Evolutionary conservation across 345 rosid genomes (phyloP), one percentile per base, ranked within the genome.

Genomic region (Populus euphratica): DNA sequence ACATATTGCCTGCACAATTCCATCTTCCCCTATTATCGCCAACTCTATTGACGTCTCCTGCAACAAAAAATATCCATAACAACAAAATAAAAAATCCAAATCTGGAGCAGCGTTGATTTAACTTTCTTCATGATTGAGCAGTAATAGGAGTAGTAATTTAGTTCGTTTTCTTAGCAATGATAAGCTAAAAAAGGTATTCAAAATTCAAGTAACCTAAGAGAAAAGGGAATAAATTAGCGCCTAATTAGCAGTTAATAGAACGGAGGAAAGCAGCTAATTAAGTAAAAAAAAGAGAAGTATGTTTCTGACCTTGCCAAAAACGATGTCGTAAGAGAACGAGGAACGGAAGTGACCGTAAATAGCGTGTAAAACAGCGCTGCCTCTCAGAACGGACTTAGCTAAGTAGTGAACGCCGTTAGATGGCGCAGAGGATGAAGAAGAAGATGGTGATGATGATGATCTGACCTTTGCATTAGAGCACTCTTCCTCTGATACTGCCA

Each of bases 401-500:
- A 96, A 89, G 83, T 90, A 93, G 82, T 90, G 92, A 72, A 70
- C 82, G 41, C 86, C 84, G 62, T 50, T 69, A 61, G 79, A n/a
- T 41, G 93, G 69, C 8, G 89, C 69, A 20, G 82, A 39, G 52
- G 83, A 81, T 8, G 90, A 70, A 17, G 89, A 81, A 6, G 93
- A 86, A 1, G 97, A 86, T 21, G 97, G 76, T 18, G 94, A 80
- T 63, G 85, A 82, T 23, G 86, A 78, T 18, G 98, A 85, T 81
- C 89, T 86, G 72, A 92, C 83, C 80, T 94, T 93, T 17, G 90
- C 88, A 69, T 87, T 85, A 31, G 97, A 91, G 74, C 92, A 91
- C 86, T 92, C 98, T 79, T 96, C 99, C 91, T 92, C 97, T 36
- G 98, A 84, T 73, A 94, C 96, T 78, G 97, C 99, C 98, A 96